A percentile compares a stretch with the other conserved stretches of the same genome.
phyloP scores from a whole-genome alignment of 306 rosid species.

The Prinsepia uniflora region DNA sequence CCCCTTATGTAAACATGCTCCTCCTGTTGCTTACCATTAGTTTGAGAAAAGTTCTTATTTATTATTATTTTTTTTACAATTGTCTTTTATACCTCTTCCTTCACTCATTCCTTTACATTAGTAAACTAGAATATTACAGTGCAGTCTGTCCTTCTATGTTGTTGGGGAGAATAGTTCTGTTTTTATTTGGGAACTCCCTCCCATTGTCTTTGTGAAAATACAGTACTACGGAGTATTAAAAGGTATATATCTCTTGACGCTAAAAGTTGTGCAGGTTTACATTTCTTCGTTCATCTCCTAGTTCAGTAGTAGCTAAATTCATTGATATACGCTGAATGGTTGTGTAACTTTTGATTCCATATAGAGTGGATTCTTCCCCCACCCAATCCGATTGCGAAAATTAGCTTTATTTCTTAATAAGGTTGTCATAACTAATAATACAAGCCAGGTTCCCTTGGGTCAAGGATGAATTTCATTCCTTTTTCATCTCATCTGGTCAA shows the following conservation, averaged over 20 bases:
- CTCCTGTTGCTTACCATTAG: background rate
- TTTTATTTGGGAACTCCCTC: background rate
- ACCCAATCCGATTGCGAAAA: background rate
- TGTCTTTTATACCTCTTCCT: background rate
- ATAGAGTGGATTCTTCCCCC: background rate
- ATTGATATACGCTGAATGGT: background rate
- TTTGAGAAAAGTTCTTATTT: background rate
- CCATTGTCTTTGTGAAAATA: no score
- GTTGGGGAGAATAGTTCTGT: background rate
- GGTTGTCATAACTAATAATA: background rate
- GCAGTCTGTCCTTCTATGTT: background rate
- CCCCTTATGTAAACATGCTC: background rate
- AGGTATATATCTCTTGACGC: no score
- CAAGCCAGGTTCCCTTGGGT: background rate
- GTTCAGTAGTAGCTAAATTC: background rate
- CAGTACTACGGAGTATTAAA: no score
- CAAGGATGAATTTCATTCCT: slow-evolving; percentile 1
- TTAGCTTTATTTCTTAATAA: background rate
- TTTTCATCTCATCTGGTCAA: background rate
- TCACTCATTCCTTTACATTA: background rate
- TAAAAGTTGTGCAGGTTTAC: background rate
- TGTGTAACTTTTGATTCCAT: background rate
- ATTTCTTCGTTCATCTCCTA: background rate
- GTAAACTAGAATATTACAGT: background rate
- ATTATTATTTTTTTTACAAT: background rate